Base-by-base conservation (phyloP, 108 stramenopile species). In the Phaeodactylum tricornutum region DNA sequence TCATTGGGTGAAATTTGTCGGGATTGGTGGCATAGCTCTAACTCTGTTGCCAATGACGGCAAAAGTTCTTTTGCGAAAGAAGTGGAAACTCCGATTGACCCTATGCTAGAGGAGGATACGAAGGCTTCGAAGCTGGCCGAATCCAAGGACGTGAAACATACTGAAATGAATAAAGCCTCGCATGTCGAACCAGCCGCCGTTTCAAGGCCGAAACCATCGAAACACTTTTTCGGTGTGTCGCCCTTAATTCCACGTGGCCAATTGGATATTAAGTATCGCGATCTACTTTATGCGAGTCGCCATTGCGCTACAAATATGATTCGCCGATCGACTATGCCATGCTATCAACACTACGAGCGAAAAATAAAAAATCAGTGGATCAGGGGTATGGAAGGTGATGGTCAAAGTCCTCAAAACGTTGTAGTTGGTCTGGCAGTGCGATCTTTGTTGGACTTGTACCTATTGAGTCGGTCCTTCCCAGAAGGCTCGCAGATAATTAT, bases 401-500 rank as follows among this genome's bases (percentile, higher is more conserved):
- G 16, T 14, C 42, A 35, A 23, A 30, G 43, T n/a, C 22, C 28
- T 19, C 29, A 16, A 14, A 42, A 64, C n/a, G 69, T 77, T 25
- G 53, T 85, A 1, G 74, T 71, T 11, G 88, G 81, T 3, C 54
- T 79, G 23, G 86, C 88, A 11, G 84, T 80, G 0, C 67, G 88
- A 28, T 77, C 81, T 12, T 52, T 85, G 15, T 58, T 86, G 19
- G 88, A 90, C 58, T 32, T 84, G 31, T 90, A 84, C 42, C 59
- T 90, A 3, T 56, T 59, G 4, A 52, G 43, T 23, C 71, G 64
- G 51, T 55, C 59, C 1, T 86, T 67, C 61, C 70, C 77, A 1
- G 24, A 22, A 4, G 77, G 57, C 22, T 75, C 83, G 3, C 75
- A 90, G 53, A 50, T 90, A 14, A 50, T 90, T 17, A 64, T 86